A percentile compares a stretch with the other conserved stretches of the same genome.
phyloP scores from a whole-genome alignment of 768 basidiomycete genomes.

The Podaxis sp. region DNA sequence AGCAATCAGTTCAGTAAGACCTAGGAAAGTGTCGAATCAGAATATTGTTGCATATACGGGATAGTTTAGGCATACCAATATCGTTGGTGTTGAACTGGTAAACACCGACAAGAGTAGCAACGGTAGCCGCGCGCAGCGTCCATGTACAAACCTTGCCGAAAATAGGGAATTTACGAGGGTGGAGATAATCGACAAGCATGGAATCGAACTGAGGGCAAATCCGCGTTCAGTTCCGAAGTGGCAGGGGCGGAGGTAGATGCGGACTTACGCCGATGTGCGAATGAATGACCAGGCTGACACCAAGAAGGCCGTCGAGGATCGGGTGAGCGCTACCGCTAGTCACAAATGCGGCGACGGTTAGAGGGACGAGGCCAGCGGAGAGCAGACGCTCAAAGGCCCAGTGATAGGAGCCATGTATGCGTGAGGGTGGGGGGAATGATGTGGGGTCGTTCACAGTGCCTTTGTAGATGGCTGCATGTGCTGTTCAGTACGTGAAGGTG shows the following conservation, averaged over 20 bases:
- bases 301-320: constrained; percentile 86
- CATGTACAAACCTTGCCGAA: constrained; percentile 71
- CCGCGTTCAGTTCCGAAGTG: background rate
- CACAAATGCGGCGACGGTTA: constrained; percentile 84
- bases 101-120: constrained; percentile 82
- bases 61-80: constrained; percentile 68
- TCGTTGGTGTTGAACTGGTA: constrained; percentile 99
- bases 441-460: constrained; percentile 97
- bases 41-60: background rate
- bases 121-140: constrained; percentile 74
- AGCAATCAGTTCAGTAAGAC: constrained; percentile 81
- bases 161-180: constrained; percentile 90
- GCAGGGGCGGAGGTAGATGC: background rate
- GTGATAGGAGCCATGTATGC: constrained; percentile 86
- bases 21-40: constrained; percentile 35
- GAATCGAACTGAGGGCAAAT: constrained; percentile 60
- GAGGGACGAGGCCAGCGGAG: constrained; percentile 83
- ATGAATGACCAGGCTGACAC: constrained; percentile 86
- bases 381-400: constrained; percentile 93
- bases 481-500: background rate
- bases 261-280: constrained; percentile 88
- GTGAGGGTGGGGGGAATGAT: constrained; percentile 79
- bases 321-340: constrained; percentile 77
- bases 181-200: constrained; percentile 85
- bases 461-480: constrained; percentile 67